phyloP scores from a whole-genome alignment of 2,329 filamentous ascomycete genomes.

The Hirsutella rhossiliensis region DNA sequence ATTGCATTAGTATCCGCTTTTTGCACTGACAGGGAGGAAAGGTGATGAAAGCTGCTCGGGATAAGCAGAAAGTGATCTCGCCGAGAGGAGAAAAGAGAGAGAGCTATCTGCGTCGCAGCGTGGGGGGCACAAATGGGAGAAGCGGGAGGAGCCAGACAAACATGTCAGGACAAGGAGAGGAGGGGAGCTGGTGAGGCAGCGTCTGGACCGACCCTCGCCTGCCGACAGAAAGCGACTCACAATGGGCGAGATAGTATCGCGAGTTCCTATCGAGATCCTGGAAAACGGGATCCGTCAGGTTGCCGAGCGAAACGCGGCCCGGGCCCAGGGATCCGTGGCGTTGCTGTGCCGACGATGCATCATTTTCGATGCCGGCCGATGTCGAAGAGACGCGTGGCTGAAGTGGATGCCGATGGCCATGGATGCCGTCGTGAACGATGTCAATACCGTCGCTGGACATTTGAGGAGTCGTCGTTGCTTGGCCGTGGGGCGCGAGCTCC shows the following conservation, averaged over 20 bases:
- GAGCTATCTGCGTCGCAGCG: too few relatives aligned
- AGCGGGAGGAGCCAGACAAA: too few relatives aligned
- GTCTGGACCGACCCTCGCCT: background rate
- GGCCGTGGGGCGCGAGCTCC: background rate
- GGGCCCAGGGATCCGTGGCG: background rate
- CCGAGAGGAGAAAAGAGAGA: too few relatives aligned
- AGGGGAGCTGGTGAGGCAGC: too few relatives aligned
- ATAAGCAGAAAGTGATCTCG: too few relatives aligned
- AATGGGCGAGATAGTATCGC: constrained; percentile 37
- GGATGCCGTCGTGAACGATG: background rate
- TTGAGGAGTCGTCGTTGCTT: too few relatives aligned
- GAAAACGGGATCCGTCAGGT: constrained; percentile 41
- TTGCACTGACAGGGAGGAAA: too few relatives aligned
- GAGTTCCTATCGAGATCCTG: constrained; percentile 36
- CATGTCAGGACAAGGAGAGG: too few relatives aligned
- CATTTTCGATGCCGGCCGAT: background rate
- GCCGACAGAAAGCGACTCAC: constrained; percentile 20
- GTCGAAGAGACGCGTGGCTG: background rate
- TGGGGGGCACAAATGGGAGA: too few relatives aligned
- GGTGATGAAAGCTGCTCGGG: too few relatives aligned
- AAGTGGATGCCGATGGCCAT: background rate
- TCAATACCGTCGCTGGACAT: background rate
- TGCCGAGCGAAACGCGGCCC: constrained; percentile 5
- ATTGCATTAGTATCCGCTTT: constrained; percentile 8
- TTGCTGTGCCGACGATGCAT: background rate